These are phyloP conservation scores for Esteya vermicola DNA, from an alignment of 2,329 filamentous ascomycete species.

Conservation along the genomic window DNA sequence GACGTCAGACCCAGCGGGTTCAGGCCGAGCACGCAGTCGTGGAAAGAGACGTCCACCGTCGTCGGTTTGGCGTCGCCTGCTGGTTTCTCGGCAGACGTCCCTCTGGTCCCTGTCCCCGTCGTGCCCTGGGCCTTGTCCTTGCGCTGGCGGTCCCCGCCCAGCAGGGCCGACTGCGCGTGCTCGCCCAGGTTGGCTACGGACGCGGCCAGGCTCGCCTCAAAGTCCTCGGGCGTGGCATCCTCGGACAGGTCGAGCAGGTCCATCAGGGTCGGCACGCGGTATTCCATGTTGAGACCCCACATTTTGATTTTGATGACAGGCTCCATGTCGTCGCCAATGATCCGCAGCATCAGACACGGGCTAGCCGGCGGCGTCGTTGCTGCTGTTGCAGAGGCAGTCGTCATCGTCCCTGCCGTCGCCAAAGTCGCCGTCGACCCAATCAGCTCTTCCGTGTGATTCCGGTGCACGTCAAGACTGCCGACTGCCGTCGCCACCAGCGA, in stretches of 20 bases:
- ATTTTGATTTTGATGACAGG: slow-evolving; percentile 80
- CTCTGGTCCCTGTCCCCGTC: not conserved
- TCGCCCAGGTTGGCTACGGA: slow-evolving; percentile 69
- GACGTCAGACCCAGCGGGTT: slow-evolving; percentile 65
- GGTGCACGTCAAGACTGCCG: slow-evolving; percentile 42
- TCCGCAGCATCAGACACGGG: slow-evolving; percentile 67
- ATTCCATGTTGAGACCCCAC: slow-evolving; percentile 74
- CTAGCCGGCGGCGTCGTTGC: not conserved
- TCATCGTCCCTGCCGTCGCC: slow-evolving; percentile 10
- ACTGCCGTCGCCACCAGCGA: slow-evolving; percentile 69
- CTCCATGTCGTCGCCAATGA: slow-evolving; percentile 90
- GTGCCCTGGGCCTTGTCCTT: not conserved
- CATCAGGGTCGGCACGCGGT: slow-evolving; percentile 71
- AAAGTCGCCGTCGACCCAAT: slow-evolving; percentile 36
- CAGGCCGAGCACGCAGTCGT: slow-evolving; percentile 70
- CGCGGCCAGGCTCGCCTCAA: slow-evolving; percentile 60
- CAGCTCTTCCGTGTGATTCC: slow-evolving; percentile 58
- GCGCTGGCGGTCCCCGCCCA: slow-evolving; percentile 10
- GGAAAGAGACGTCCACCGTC: slow-evolving; percentile 58
- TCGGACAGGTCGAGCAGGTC: slow-evolving; percentile 59
- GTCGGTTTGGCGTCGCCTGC: slow-evolving; percentile 42
- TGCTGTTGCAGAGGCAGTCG: not conserved
- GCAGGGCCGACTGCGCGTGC: slow-evolving; percentile 37
- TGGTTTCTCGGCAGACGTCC: too few species aligned
- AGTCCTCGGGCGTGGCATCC: slow-evolving; percentile 54